Evolutionary conservation across 78 protist species (phyloP), one percentile per base, ranked within the genome.

Genomic region (Dictyostelium capitatum): DNA sequence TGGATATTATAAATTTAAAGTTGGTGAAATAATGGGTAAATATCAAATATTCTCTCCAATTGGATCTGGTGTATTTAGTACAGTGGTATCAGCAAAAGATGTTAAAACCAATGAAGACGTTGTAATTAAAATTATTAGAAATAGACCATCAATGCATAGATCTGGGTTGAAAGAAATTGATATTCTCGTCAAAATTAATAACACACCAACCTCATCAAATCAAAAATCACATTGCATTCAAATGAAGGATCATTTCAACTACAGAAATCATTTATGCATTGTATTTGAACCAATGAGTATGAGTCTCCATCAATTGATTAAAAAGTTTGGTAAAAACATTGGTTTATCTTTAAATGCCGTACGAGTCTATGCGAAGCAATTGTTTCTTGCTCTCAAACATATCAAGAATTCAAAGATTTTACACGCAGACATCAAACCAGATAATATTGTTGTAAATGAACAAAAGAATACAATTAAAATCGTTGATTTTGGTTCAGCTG

Each of bases 381-480:
- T 98, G 67, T 83, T 97, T 32, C 37, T 89, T 6, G 96, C 99
- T 9, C 81, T 98, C 54, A 57, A 79, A 50, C 97, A 91, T 28
- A 32, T 96, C 28, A 41, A 90, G 46, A 87, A 73, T 46, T 77
- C 91, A 28, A 65, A 69, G 19, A 72, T 98, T 32, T 43, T 97
- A 15, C 99, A 98, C 89, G 89, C 96, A 0, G 99, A 98, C 32
- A 91, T 98, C 84, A 98, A 98, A 75, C 99, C 92, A 6, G 97
- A 95, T 48, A 90, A 90, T 23, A 96, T 91, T 20, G 93, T 92
- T 23, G 95, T 96, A 48, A 90, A 96, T 78, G 93, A 79, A 54
- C 10, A 51, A 37, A 91, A 96, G 75, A 95, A 62, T 15, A 80
- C 51, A 30, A 62, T 97, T 25, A 97, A 97, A 57, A 50, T 98